Evolutionary conservation across 208 protist genomes (phyloP).

Genomic region (Trichomonas vaginalis): DNA sequence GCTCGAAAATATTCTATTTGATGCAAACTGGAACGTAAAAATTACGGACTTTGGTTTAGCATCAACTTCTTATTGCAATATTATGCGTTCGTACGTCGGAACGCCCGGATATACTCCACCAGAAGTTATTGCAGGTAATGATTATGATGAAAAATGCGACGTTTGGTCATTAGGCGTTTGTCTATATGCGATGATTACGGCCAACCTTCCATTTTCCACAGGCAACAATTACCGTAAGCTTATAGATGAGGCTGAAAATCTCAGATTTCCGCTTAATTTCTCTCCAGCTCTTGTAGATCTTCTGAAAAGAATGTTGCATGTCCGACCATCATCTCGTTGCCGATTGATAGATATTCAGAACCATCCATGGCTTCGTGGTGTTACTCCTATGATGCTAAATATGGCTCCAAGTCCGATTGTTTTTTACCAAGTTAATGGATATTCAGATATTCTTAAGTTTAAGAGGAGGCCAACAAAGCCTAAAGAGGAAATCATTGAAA

Average conservation of each 20-base stretch:
- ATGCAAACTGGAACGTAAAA: neutral
- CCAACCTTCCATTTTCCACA: neutral
- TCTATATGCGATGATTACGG: neutral
- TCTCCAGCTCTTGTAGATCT: neutral
- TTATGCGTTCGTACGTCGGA: constrained; percentile 15
- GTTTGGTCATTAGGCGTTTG: constrained; percentile 22
- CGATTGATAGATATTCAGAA: neutral
- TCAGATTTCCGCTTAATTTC: neutral
- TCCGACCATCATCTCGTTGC: neutral
- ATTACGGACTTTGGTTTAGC: neutral
- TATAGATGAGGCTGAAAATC: neutral
- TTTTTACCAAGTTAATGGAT: neutral
- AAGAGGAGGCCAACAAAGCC: neutral
- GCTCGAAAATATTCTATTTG: constrained; percentile 12
- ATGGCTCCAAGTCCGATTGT: neutral
- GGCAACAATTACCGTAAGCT: neutral
- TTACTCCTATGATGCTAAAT: neutral
- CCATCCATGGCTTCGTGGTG: neutral
- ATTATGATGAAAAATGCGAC: constrained; percentile 21
- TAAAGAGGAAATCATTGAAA: neutral
- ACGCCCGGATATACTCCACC: constrained; percentile 31
- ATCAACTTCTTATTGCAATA: neutral
- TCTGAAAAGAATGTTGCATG: neutral
- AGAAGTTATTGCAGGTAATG: constrained; percentile 18
- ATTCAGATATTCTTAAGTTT: neutral